Conservation (phyloP, 139 green algal genomes). For the Picochlorum costavermella region DNA sequence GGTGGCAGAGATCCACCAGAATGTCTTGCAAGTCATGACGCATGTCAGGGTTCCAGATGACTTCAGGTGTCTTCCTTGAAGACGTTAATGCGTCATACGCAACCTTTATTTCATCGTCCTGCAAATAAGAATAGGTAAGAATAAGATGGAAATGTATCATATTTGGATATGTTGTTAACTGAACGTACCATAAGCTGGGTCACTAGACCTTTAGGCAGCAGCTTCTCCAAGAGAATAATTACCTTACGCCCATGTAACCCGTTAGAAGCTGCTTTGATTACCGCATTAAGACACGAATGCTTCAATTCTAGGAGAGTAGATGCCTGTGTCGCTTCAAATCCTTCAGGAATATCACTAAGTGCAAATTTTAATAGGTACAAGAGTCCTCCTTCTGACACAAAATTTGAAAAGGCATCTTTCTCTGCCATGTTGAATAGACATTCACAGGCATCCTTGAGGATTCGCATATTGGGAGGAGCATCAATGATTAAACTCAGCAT, state of each 20-base stretch:
- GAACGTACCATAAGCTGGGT: conserved; percentile 10
- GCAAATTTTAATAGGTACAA: conserved; percentile 70
- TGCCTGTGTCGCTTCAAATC: too few relatives aligned
- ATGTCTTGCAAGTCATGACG: conserved; percentile 36
- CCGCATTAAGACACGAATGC: too few relatives aligned
- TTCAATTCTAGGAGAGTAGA: too few relatives aligned
- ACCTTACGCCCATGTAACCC: conserved; percentile 49
- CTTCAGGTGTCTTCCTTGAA: conserved; percentile 67
- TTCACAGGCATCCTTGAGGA: conserved; percentile 15
- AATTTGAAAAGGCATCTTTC: conserved; percentile 31
- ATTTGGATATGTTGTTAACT: too few relatives aligned
- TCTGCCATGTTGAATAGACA: conserved; percentile 47
- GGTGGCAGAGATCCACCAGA: conserved; percentile 36
- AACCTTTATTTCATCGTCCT: conserved; percentile 39
- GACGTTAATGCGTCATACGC: conserved; percentile 43
- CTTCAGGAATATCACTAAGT: conserved; percentile 21
- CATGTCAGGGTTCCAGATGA: conserved; percentile 71
- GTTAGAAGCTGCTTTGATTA: too few relatives aligned
- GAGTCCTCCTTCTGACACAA: conserved; percentile 47
- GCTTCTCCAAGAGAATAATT: conserved; percentile 44
- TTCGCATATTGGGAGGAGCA: too few relatives aligned
- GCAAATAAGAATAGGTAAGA: conserved; percentile 18
- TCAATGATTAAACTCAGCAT: conserved; percentile 18
- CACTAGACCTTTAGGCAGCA: conserved; percentile 76
- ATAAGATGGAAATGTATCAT: too few relatives aligned